Evolutionary conservation across 805 yeast genomes (phyloP).

Genomic region (Hanseniaspora guilliermondii): DNA sequence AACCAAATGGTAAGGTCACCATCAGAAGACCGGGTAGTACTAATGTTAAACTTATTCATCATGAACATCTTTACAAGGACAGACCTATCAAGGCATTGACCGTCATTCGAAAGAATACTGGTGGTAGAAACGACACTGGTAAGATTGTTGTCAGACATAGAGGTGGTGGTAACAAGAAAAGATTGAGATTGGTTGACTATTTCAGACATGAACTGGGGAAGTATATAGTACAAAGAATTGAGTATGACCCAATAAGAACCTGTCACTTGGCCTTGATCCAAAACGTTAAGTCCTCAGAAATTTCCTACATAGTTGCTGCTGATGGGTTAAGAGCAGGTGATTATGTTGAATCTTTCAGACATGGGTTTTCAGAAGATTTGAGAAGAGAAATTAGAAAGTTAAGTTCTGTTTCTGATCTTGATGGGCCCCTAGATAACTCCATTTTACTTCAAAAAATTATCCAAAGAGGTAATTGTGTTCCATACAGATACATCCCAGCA

Average conservation of each 20-base stretch:
- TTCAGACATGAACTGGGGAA: constrained; percentile 54
- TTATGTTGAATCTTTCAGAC: constrained; percentile 72
- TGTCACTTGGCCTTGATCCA: constrained; percentile 82
- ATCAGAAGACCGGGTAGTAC: constrained; percentile 37
- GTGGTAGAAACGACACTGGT: constrained; percentile 87
- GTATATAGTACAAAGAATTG: constrained; percentile 74
- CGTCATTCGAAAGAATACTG: constrained; percentile 51
- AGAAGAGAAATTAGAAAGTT: constrained; percentile 34
- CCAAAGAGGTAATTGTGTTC: constrained; percentile 89
- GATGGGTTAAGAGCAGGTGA: constrained; percentile 92
- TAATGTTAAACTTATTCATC: constrained; percentile 29
- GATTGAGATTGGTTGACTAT: constrained; percentile 74
- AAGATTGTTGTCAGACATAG: constrained; percentile 83
- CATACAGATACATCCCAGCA: constrained; percentile 82
- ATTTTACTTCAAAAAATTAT: constrained; percentile 74
- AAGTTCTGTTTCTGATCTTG: constrained; percentile 84
- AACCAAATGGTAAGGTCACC: constrained; percentile 11
- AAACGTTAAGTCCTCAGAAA: constrained; percentile 46
- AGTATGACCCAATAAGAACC: constrained; percentile 89
- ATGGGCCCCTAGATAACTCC: constrained; percentile 31
- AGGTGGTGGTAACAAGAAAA: constrained; percentile 92
- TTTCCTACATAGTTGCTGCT: constrained; percentile 76
- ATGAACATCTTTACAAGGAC: constrained; percentile 78
- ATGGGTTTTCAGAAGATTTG: constrained; percentile 70
- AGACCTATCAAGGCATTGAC: constrained; percentile 70